A percentile compares a stretch with the other conserved stretches of the same genome.
These are phyloP conservation scores for Crithidia brevicula DNA, from an alignment of 208 protist species.

Conservation along the genomic window DNA sequence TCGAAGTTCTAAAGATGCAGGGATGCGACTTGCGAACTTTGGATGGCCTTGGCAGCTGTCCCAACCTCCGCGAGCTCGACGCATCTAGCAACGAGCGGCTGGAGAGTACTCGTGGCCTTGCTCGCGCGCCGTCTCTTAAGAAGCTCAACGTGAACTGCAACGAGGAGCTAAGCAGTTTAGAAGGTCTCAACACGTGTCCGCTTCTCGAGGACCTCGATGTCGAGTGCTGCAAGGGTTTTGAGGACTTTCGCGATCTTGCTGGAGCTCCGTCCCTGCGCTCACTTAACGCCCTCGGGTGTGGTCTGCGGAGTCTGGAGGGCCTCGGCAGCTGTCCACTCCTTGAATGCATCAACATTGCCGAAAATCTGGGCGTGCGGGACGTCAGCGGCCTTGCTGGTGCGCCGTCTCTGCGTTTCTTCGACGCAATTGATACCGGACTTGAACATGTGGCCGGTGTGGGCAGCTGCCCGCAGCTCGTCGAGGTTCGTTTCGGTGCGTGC, in stretches of 20 bases:
- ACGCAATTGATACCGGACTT: too few species aligned
- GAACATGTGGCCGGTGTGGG: too few species aligned
- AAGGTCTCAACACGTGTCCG: not conserved
- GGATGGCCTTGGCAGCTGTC: not conserved
- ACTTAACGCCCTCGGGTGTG: not conserved
- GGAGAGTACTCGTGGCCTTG: slow-evolving; percentile 3
- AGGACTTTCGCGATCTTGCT: not conserved
- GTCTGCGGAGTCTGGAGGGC: not conserved
- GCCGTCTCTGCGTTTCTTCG: too few species aligned
- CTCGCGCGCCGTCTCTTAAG: not conserved
- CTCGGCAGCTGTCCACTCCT: too few species aligned
- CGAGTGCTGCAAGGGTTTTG: not conserved
- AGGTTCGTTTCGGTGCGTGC: too few species aligned
- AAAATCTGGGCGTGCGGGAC: too few species aligned
- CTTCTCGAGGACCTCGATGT: not conserved
- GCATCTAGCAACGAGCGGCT: not conserved
- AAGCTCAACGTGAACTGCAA: not conserved
- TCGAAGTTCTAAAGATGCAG: not conserved
- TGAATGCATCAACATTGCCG: too few species aligned
- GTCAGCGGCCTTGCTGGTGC: too few species aligned
- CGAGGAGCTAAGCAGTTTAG: not conserved
- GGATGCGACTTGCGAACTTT: not conserved
- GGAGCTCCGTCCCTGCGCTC: not conserved
- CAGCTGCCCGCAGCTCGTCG: too few species aligned
- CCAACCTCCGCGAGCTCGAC: not conserved